Evolutionary conservation across 2,329 filamentous ascomycete species (phyloP).

Genomic region (Aureobasidium namibiae): DNA sequence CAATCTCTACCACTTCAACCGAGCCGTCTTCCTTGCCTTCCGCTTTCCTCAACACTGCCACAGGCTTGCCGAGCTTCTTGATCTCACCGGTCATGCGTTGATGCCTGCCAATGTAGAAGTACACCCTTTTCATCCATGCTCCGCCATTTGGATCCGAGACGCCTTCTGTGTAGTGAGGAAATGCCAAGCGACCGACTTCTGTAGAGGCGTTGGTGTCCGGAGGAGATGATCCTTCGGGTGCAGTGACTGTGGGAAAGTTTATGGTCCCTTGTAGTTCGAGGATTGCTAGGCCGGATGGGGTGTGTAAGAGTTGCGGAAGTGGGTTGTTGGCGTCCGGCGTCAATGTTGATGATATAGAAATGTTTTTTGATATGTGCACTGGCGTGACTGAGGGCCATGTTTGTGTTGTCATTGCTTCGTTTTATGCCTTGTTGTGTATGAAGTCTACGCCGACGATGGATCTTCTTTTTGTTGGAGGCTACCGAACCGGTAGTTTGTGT

Average conservation of each 20-base stretch:
- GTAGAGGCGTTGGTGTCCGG: slow-evolving; percentile 29
- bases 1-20: slow-evolving; percentile 77
- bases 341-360: neutral
- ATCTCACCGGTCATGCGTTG: slow-evolving; percentile 85
- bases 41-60: slow-evolving; percentile 62
- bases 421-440: too few species aligned
- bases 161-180: slow-evolving; percentile 62
- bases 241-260: slow-evolving; percentile 53
- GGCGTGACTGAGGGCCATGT: neutral
- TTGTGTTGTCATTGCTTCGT: neutral
- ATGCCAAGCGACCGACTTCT: slow-evolving; percentile 64
- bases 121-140: slow-evolving; percentile 83
- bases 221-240: slow-evolving; percentile 16
- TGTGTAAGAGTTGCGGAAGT: slow-evolving; percentile 76
- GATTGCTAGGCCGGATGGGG: slow-evolving; percentile 79
- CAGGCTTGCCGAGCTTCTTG: slow-evolving; percentile 70
- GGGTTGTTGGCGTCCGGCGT: slow-evolving; percentile 39
- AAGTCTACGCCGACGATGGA: too few species aligned
- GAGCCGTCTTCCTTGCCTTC: slow-evolving; percentile 34
- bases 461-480: too few species aligned
- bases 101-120: slow-evolving; percentile 80
- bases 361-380: neutral
- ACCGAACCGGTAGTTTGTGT: neutral
- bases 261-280: slow-evolving; percentile 89
- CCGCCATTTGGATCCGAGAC: slow-evolving; percentile 41